These are phyloP conservation scores for Leishmania guyanensis DNA, from an alignment of 208 protist species.

Conservation along the genomic window DNA sequence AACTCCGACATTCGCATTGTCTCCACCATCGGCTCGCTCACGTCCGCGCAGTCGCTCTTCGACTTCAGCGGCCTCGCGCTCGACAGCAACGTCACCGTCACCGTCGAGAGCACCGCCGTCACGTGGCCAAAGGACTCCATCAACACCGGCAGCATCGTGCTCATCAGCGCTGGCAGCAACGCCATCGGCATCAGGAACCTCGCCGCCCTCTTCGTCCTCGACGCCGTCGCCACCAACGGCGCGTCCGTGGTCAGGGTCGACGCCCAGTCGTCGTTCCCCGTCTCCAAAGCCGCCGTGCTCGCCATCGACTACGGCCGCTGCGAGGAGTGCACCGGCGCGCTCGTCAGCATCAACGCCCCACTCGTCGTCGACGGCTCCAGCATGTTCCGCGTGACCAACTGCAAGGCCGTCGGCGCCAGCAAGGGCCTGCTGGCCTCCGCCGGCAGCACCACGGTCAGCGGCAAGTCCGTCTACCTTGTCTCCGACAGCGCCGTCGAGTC, in stretches of 20 bases:
- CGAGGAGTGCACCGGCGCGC: constrained; percentile 9
- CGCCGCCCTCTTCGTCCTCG: constrained; percentile 20
- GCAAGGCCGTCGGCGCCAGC: background rate
- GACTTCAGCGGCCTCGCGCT: constrained; percentile 23
- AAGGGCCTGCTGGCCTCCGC: constrained; percentile 8
- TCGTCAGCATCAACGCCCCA: constrained; percentile 6
- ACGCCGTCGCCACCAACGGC: constrained; percentile 16
- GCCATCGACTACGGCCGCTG: constrained; percentile 18
- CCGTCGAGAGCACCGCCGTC: constrained; percentile 18
- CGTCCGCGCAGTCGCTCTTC: constrained; percentile 23
- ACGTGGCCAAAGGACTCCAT: constrained; percentile 6
- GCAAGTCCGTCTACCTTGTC: constrained; percentile 18
- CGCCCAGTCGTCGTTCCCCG: constrained; percentile 11
- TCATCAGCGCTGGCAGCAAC: constrained; percentile 15
- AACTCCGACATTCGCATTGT: constrained; percentile 29
- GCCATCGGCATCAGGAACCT: constrained; percentile 4
- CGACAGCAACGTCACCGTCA: constrained; percentile 15
- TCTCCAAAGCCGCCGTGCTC: constrained; percentile 10
- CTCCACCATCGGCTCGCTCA: constrained; percentile 19
- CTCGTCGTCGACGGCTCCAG: constrained; percentile 15
- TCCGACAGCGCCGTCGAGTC: background rate
- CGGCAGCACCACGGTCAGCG: constrained; percentile 4
- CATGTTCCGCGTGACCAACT: constrained; percentile 17
- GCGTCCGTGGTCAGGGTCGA: constrained; percentile 13
- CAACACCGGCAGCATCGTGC: constrained; percentile 13